Conservation (phyloP, 2,329 filamentous ascomycete species). For the Erysiphe pisi region DNA sequence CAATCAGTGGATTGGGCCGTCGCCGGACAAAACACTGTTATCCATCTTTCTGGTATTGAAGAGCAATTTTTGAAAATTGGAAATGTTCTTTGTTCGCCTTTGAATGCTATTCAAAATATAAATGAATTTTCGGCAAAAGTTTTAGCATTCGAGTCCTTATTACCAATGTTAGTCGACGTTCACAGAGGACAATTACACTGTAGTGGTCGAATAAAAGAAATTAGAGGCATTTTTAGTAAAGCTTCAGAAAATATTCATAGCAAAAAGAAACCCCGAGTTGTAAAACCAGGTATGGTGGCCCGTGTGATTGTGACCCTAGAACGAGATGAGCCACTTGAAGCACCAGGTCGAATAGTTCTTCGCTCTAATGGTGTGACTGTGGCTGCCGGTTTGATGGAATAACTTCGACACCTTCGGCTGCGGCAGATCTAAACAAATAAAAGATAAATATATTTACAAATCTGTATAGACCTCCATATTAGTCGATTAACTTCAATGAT, state of each 20-base stretch:
- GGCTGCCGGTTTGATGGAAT: slow-evolving; percentile 73
- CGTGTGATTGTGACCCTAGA: slow-evolving; percentile 65
- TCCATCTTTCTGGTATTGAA: slow-evolving; percentile 81
- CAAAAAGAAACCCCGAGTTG: slow-evolving; percentile 68
- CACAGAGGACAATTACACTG: slow-evolving; percentile 75
- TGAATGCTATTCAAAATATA: slow-evolving; percentile 56
- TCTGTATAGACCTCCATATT: not conserved
- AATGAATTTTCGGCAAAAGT: slow-evolving; percentile 72
- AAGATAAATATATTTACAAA: not conserved
- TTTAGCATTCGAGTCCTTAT: slow-evolving; percentile 77
- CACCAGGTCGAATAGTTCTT: slow-evolving; percentile 68
- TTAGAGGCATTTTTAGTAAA: slow-evolving; percentile 70
- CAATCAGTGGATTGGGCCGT: slow-evolving; percentile 76
- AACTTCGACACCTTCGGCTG: not conserved
- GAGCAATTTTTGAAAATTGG: slow-evolving; percentile 69
- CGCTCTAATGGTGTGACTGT: slow-evolving; percentile 72
- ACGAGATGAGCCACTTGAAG: slow-evolving; percentile 65
- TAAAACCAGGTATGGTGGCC: slow-evolving; percentile 69
- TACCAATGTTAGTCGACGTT: slow-evolving; percentile 81
- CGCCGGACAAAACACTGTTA: slow-evolving; percentile 73
- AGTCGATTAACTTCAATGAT: not conserved
- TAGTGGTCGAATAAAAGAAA: slow-evolving; percentile 59
- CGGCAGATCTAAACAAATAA: no score
- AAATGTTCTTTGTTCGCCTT: slow-evolving; percentile 70
- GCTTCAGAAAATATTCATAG: slow-evolving; percentile 54